A percentile compares a stretch with the other conserved stretches of the same genome.
Evolutionary conservation across 495 filamentous ascomycete species (phyloP).

Genomic region (Neurospora sublineolata): DNA sequence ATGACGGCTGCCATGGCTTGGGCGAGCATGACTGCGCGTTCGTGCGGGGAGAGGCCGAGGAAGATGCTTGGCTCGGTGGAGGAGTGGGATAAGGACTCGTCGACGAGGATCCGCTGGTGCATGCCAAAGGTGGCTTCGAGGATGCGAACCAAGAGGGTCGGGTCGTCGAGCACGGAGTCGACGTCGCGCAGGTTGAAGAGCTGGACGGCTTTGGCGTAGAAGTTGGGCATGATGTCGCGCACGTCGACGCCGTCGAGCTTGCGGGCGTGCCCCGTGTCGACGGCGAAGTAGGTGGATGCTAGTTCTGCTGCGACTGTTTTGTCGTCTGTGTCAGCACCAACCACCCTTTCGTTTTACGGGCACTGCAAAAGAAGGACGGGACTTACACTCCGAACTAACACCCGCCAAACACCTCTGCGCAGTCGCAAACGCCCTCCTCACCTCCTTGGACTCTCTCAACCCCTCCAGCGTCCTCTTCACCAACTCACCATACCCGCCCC

Average conservation of each 20-base stretch:
- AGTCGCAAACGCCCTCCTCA: conserved; percentile 14
- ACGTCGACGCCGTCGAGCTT: conserved; percentile 19
- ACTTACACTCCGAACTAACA: conserved; percentile 14
- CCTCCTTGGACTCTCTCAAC: conserved; percentile 9
- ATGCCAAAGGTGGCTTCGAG: conserved; percentile 12
- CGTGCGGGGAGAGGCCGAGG: conserved; percentile 16
- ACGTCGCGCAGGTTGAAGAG: conserved; percentile 22
- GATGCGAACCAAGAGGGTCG: conserved; percentile 6
- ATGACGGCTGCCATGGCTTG: conserved; percentile 13
- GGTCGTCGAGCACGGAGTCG: conserved; percentile 3
- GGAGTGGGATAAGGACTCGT: conserved; percentile 10
- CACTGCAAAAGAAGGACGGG: too few relatives aligned
- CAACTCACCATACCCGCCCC: conserved; percentile 9
- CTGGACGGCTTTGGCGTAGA: conserved; percentile 15
- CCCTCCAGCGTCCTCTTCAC: conserved; percentile 7
- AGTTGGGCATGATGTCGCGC: conserved; percentile 21
- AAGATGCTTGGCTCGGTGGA: conserved; percentile 13
- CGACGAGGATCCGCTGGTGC: conserved; percentile 8
- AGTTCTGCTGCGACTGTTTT: conserved; percentile 11
- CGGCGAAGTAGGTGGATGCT: conserved; percentile 16
- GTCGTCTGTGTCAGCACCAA: too few relatives aligned
- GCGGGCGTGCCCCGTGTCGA: conserved; percentile 20
- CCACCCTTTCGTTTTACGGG: too few relatives aligned
- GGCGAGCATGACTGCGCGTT: conserved; percentile 17
- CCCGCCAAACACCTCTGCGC: conserved; percentile 16